These are phyloP conservation scores for Pseudozyma tsukubaensis DNA, from an alignment of 1,284 basidiomycete genomes.

Conservation along the genomic window DNA sequence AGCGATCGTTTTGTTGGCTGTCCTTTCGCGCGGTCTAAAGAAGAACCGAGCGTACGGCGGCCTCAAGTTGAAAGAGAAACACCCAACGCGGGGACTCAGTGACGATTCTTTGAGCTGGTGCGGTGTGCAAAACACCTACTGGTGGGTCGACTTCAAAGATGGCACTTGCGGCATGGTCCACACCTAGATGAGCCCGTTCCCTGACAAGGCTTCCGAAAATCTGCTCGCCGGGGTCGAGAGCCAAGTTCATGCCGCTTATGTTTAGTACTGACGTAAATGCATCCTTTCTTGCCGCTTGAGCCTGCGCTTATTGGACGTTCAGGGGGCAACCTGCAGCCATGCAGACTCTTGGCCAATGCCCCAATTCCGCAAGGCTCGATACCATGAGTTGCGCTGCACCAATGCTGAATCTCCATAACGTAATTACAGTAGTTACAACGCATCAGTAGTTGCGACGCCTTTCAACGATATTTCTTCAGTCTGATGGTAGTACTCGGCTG, in stretches of 20 bases:
- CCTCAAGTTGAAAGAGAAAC: slow-evolving; percentile 19
- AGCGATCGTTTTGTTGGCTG: slow-evolving; percentile 18
- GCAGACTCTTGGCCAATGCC: too few relatives aligned
- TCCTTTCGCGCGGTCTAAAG: slow-evolving; percentile 15
- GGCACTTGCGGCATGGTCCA: slow-evolving; percentile 27
- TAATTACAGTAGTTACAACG: too few relatives aligned
- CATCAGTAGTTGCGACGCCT: too few relatives aligned
- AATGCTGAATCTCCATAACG: too few relatives aligned
- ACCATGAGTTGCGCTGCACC: too few relatives aligned
- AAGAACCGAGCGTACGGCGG: slow-evolving; percentile 30
- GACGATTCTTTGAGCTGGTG: slow-evolving; percentile 26
- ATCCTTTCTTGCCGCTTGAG: too few relatives aligned
- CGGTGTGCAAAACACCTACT: slow-evolving; percentile 26
- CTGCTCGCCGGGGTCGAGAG: slow-evolving; percentile 23
- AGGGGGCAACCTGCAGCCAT: too few relatives aligned
- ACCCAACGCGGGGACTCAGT: slow-evolving; percentile 23
- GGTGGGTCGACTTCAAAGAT: slow-evolving; percentile 30
- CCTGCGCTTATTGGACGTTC: too few relatives aligned
- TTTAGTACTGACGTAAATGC: too few relatives aligned
- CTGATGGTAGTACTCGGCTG: too few relatives aligned
- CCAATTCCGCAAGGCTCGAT: too few relatives aligned
- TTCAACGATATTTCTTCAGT: too few relatives aligned
- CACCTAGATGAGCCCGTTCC: slow-evolving; percentile 26
- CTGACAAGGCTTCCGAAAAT: slow-evolving; percentile 19
- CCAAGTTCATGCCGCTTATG: slow-evolving; percentile 23